These are phyloP conservation scores for Capsella rubella DNA, from an alignment of 441 rosid species.

Conservation along the genomic window DNA sequence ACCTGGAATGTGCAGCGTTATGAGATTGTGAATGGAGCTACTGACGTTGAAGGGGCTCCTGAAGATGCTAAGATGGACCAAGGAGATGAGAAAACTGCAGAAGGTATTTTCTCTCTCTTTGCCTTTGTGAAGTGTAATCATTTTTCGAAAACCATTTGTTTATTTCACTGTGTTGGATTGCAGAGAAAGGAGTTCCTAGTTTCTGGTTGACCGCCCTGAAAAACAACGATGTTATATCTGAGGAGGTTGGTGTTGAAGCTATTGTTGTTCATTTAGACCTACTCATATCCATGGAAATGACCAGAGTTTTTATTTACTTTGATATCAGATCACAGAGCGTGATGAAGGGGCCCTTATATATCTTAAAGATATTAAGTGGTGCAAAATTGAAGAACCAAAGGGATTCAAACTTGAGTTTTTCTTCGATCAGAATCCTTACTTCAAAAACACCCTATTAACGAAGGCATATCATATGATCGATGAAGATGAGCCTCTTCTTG, in stretches of 20 bases:
- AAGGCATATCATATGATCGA: slow-evolving; percentile 95
- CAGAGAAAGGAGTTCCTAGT: slow-evolving; percentile 92
- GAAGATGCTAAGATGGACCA: slow-evolving; percentile 56
- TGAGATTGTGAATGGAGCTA: slow-evolving; percentile 83
- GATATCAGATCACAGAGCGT: slow-evolving; percentile 74
- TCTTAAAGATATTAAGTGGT: slow-evolving; percentile 84
- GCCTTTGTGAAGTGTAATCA: neutral
- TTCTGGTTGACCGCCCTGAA: slow-evolving; percentile 90
- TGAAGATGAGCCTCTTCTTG: slow-evolving; percentile 90
- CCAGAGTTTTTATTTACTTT: neutral
- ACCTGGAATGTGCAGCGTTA: slow-evolving; percentile 60
- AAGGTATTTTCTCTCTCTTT: slow-evolving; percentile 54
- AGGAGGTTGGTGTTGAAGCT: slow-evolving; percentile 64
- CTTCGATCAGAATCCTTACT: slow-evolving; percentile 81
- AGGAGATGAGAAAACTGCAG: slow-evolving; percentile 65
- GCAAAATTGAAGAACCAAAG: slow-evolving; percentile 75
- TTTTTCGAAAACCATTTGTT: neutral
- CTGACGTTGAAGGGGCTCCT: slow-evolving; percentile 61
- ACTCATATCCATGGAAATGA: neutral
- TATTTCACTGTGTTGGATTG: slow-evolving; percentile 35
- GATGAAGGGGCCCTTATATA: slow-evolving; percentile 88
- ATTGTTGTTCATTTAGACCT: neutral
- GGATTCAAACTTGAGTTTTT: slow-evolving; percentile 93
- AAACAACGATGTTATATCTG: slow-evolving; percentile 76
- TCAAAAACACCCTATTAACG: slow-evolving; percentile 76